Percentiles rank a stretch among this genome's conserved stretches.
These are phyloP conservation scores for Fraxinus albicans DNA, from an alignment of 305 asterid species.

Conservation along the genomic window DNA sequence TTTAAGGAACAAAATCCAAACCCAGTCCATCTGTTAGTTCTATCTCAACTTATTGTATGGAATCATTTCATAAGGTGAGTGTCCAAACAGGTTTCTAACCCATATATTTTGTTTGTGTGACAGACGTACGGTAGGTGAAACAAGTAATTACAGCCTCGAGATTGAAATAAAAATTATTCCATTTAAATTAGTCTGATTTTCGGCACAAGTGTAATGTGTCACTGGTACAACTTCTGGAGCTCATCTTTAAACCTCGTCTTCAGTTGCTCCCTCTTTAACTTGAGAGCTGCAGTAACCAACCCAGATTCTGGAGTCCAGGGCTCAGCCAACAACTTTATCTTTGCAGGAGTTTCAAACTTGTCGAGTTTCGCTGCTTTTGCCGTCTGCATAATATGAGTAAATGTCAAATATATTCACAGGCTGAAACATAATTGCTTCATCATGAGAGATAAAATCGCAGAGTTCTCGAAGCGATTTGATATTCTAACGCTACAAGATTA, in stretches of 20 bases:
- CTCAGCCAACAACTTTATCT: slow-evolving; percentile 69
- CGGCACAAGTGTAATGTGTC: slow-evolving; percentile 15
- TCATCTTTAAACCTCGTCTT: slow-evolving; percentile 65
- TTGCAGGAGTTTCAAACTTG: slow-evolving; percentile 80
- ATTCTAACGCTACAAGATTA: not conserved
- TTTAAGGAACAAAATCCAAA: not conserved
- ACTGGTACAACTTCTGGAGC: slow-evolving; percentile 57
- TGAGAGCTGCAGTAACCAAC: slow-evolving; percentile 86
- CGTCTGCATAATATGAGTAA: slow-evolving; percentile 39
- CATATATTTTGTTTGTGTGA: not conserved
- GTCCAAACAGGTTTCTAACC: not conserved
- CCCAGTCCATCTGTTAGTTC: not conserved
- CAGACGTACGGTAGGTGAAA: not conserved
- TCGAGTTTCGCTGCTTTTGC: slow-evolving; percentile 70
- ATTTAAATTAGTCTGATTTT: not conserved
- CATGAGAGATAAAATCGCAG: not conserved
- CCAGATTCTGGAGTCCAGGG: slow-evolving; percentile 97
- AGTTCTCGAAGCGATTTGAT: not conserved
- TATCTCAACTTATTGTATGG: not conserved
- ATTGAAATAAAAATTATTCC: not conserved
- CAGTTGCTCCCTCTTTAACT: slow-evolving; percentile 81
- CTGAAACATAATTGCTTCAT: not conserved
- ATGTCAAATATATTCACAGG: not conserved
- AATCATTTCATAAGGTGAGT: not conserved
- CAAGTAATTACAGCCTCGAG: not conserved